Conservation (phyloP, 106 monocot genomes). For the Dendrobium chrysotoxum region DNA sequence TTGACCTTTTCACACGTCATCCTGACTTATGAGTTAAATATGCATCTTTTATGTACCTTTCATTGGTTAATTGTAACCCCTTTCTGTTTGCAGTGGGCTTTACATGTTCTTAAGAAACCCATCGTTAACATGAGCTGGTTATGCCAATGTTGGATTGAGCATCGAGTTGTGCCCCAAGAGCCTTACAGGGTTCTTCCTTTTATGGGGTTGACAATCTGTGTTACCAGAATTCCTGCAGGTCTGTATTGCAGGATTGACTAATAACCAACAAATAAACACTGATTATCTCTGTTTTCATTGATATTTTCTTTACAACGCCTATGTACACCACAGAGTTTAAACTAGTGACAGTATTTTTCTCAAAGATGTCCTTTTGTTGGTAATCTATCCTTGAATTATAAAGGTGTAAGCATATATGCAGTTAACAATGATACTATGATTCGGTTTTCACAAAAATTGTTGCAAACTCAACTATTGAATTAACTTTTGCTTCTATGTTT, state of each 20-base stretch:
- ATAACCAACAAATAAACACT: background rate
- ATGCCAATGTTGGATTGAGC: constrained; percentile 84
- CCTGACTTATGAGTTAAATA: background rate
- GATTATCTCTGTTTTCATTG: background rate
- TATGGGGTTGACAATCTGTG: constrained; percentile 77
- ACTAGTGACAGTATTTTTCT: background rate
- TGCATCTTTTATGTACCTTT: background rate
- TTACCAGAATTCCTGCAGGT: constrained; percentile 80
- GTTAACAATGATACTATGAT: background rate
- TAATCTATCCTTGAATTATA: background rate
- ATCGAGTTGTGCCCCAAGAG: constrained; percentile 89
- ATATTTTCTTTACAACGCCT: background rate
- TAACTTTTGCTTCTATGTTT: background rate
- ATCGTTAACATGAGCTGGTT: constrained; percentile 72
- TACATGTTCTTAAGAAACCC: constrained; percentile 89
- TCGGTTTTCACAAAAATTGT: background rate
- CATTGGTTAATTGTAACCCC: background rate
- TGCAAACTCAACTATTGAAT: background rate
- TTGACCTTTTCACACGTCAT: background rate
- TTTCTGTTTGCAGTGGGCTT: constrained; percentile 64
- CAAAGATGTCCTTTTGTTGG: background rate
- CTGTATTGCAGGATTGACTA: background rate
- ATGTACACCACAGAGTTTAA: background rate
- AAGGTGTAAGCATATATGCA: background rate
- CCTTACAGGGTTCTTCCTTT: constrained; percentile 82